Evolutionary conservation across 2,329 filamentous ascomycete species (phyloP).

Genomic region (Cytospora schulzeri): DNA sequence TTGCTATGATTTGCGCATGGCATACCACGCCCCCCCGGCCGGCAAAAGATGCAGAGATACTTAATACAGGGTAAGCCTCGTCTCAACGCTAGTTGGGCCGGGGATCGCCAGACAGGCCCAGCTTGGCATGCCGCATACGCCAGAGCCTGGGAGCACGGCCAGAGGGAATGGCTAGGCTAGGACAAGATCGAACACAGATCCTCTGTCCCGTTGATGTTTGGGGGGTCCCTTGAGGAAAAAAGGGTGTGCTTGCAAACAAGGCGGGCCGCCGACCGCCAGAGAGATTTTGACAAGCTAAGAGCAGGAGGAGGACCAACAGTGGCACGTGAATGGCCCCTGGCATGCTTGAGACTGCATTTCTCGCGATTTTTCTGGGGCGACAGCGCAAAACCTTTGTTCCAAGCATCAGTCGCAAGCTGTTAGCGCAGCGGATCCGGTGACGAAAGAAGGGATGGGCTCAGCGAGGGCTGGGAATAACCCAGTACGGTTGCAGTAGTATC

Average conservation of each 20-base stretch:
- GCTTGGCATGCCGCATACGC: not conserved
- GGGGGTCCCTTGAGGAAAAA: not conserved
- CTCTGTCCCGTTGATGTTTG: slow-evolving; percentile 12
- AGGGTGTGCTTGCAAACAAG: slow-evolving; percentile 9
- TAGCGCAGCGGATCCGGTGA: slow-evolving; percentile 25
- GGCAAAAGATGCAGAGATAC: slow-evolving; percentile 18
- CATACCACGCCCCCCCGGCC: slow-evolving; percentile 21
- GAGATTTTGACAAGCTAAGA: slow-evolving; percentile 7
- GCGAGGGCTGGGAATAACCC: slow-evolving; percentile 19
- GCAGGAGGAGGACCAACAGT: slow-evolving; percentile 14
- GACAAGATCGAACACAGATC: slow-evolving; percentile 24
- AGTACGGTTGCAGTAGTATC: slow-evolving; percentile 17
- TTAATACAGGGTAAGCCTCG: slow-evolving; percentile 14
- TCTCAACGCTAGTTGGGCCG: slow-evolving; percentile 1
- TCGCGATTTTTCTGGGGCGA: slow-evolving; percentile 17
- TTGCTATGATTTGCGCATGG: slow-evolving; percentile 14
- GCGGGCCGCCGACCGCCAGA: slow-evolving; percentile 14
- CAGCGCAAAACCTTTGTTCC: slow-evolving; percentile 16
- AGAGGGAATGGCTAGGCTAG: slow-evolving; percentile 15
- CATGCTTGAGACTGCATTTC: slow-evolving; percentile 9
- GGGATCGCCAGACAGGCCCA: slow-evolving; percentile 18
- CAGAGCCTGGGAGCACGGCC: slow-evolving; percentile 9
- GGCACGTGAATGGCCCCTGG: slow-evolving; percentile 15
- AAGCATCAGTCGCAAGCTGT: slow-evolving; percentile 15
- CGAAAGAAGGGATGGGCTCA: slow-evolving; percentile 13